A percentile compares a stretch with the other conserved stretches of the same genome.
phyloP scores from a whole-genome alignment of 1,284 basidiomycete genomes.

The Thelephora terrestris region DNA sequence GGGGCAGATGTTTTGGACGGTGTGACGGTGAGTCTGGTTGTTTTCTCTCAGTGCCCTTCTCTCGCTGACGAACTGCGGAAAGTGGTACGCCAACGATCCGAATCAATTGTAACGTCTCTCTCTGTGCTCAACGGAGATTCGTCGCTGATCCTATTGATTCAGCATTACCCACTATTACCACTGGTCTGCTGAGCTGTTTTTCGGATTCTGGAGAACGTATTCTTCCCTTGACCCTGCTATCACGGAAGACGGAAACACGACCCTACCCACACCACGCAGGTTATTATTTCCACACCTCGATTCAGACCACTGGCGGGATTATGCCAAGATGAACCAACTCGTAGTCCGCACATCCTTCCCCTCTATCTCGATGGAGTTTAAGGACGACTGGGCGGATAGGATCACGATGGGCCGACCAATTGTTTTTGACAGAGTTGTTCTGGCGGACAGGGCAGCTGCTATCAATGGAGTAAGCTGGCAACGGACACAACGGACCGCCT shows the following conservation, averaged over 20 bases:
- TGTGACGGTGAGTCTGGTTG: conserved; percentile 41
- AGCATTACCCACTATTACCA: conserved; percentile 77
- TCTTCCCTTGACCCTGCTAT: conserved; percentile 69
- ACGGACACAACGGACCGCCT: conserved; percentile 65
- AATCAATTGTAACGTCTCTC: conserved; percentile 60
- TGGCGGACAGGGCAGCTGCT: conserved; percentile 76
- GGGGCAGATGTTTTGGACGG: conserved; percentile 55
- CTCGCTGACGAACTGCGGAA: background rate
- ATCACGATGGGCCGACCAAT: conserved; percentile 56
- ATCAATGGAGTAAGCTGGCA: conserved; percentile 61
- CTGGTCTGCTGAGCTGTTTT: conserved; percentile 82
- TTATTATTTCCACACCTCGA: conserved; percentile 68
- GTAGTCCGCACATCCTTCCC: conserved; percentile 70
- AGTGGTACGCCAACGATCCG: conserved; percentile 77
- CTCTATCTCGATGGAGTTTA: conserved; percentile 63
- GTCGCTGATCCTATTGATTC: conserved; percentile 3
- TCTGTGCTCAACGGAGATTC: background rate
- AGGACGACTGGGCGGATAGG: conserved; percentile 73
- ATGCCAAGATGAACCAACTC: conserved; percentile 76
- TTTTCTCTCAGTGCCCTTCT: background rate
- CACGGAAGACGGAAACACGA: conserved; percentile 48
- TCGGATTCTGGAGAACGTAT: conserved; percentile 84
- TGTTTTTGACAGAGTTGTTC: conserved; percentile 74
- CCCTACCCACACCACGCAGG: conserved; percentile 62
- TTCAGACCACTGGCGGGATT: conserved; percentile 77